These are phyloP conservation scores for Arxiozyma heterogenica DNA, from an alignment of 1,139 yeast species.

Conservation along the genomic window DNA sequence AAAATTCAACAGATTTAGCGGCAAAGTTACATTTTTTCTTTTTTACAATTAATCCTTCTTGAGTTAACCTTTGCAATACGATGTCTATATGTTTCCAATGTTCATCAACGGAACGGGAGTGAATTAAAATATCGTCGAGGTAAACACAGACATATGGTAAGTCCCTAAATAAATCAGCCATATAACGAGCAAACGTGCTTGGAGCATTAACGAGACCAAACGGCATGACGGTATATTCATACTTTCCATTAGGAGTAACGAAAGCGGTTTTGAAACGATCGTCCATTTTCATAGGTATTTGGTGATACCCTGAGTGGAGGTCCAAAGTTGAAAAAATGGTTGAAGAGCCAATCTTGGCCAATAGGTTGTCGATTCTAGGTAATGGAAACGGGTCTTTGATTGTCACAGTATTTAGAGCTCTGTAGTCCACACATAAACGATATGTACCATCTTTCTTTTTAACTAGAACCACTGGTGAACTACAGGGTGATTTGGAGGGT, in stretches of 20 bases:
- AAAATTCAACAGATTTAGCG: not conserved
- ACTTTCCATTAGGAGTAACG: constrained; percentile 12
- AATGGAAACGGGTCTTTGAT: constrained; percentile 19
- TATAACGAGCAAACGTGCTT: constrained; percentile 9
- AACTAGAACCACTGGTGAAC: constrained; percentile 19
- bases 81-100: not conserved
- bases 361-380: constrained; percentile 17
- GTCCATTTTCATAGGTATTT: constrained; percentile 10
- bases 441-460: constrained; percentile 20
- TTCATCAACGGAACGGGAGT: constrained; percentile 1
- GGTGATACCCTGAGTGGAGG: constrained; percentile 13
- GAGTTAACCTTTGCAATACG: not conserved
- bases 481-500: constrained; percentile 15
- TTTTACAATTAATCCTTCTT: not conserved
- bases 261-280: constrained; percentile 12
- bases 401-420: constrained; percentile 20
- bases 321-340: constrained; percentile 9
- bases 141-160: constrained; percentile 17
- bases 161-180: constrained; percentile 12
- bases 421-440: constrained; percentile 22
- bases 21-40: not conserved
- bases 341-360: constrained; percentile 8
- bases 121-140: constrained; percentile 27
- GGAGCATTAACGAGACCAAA: constrained; percentile 12
- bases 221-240: constrained; percentile 11